A percentile compares a stretch with the other conserved stretches of the same genome.
phyloP scores from a whole-genome alignment of 164 flowering plant species.

The Platanus orientalis region DNA sequence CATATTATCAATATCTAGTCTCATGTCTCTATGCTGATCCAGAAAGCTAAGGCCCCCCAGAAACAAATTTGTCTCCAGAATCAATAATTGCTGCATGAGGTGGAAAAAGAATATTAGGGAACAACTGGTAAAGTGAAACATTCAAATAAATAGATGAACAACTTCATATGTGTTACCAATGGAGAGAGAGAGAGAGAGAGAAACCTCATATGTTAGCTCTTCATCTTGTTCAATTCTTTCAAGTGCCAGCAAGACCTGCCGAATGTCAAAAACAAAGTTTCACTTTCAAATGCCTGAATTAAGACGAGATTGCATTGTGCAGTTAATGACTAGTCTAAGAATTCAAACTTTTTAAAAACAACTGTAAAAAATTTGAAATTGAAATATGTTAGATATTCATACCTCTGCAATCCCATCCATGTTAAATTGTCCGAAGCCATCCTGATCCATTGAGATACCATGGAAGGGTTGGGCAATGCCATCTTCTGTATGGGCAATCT shows the following conservation, averaged over 20 bases:
- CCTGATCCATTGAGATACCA: conserved; percentile 31
- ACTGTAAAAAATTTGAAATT: neutral
- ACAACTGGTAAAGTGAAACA: neutral
- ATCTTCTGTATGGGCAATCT: conserved; percentile 34
- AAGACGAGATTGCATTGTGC: neutral
- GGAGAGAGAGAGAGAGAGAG: too few species aligned
- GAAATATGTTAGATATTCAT: conserved; percentile 1
- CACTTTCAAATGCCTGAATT: neutral
- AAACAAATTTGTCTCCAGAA: conserved; percentile 68
- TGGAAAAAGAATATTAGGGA: conserved; percentile 11
- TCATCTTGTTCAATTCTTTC: conserved; percentile 89
- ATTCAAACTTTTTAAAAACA: neutral
- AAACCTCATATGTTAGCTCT: conserved; percentile 80
- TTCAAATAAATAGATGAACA: conserved; percentile 13
- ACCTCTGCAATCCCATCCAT: conserved; percentile 87
- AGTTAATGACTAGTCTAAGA: neutral
- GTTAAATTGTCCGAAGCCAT: conserved; percentile 42
- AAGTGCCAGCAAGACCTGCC: conserved; percentile 76
- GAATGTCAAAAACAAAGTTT: conserved; percentile 5
- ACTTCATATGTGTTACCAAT: conserved; percentile 95
- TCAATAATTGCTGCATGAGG: conserved; percentile 63
- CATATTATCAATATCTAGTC: conserved; percentile 97
- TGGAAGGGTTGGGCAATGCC: conserved; percentile 28
- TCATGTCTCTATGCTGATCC: conserved; percentile 95
- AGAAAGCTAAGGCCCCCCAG: conserved; percentile 57